These are phyloP conservation scores for Trichoderma koningiopsis DNA, from an alignment of 2,329 filamentous ascomycete species.

Conservation along the genomic window DNA sequence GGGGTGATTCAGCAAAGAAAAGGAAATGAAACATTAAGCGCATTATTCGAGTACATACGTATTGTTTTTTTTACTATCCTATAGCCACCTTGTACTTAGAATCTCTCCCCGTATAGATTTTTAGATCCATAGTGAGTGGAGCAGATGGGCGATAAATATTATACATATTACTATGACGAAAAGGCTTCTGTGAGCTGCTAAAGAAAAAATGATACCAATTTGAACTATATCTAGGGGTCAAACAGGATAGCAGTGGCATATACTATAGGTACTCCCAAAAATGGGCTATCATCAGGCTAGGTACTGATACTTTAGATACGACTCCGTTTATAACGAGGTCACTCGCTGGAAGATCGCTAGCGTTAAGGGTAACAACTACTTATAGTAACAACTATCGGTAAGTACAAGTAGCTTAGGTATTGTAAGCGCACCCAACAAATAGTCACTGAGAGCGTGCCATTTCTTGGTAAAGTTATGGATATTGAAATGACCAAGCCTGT, in stretches of 20 bases:
- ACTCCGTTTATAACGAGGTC: constrained; percentile 6
- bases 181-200: neutral
- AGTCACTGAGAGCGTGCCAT: neutral
- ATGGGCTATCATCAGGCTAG: no score
- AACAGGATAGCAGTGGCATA: neutral
- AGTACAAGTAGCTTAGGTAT: neutral
- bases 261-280: no score
- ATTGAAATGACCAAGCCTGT: neutral
- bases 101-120: neutral
- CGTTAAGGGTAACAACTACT: neutral
- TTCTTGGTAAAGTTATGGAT: neutral
- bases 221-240: neutral
- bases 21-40: neutral
- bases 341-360: constrained; percentile 17
- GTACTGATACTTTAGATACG: neutral
- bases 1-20: neutral
- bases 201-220: neutral
- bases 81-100: neutral
- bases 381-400: neutral
- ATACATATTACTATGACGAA: neutral
- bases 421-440: neutral
- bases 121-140: neutral
- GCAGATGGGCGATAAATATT: neutral
- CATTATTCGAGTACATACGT: neutral
- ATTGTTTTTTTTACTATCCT: neutral